Evolutionary conservation across 345 rosid species (phyloP).

Genomic region (Leavenworthia alabamica): DNA sequence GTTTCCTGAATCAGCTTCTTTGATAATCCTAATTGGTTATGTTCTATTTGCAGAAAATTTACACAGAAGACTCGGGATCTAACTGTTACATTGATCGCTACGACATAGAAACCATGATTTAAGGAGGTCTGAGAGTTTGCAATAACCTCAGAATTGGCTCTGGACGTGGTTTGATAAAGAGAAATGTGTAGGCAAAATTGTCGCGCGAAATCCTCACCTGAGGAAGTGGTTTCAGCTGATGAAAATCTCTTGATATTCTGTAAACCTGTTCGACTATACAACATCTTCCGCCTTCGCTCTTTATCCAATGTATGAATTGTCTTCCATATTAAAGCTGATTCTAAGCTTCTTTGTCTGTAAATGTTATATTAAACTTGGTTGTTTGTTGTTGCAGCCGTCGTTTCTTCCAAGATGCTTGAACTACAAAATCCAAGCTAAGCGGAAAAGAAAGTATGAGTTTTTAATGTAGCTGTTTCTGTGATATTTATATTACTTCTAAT

Average conservation of each 20-base stretch:
- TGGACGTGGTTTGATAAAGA: neutral
- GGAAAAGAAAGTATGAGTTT: conserved; percentile 46
- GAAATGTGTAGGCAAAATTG: conserved; percentile 69
- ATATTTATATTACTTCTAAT: neutral
- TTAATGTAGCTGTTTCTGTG: neutral
- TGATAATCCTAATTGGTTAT: neutral
- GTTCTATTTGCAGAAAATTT: neutral
- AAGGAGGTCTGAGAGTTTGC: neutral
- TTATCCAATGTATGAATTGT: conserved; percentile 40
- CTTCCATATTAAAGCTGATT: neutral
- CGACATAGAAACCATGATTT: neutral
- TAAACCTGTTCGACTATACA: conserved; percentile 84
- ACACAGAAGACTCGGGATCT: neutral
- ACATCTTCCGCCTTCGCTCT: conserved; percentile 61
- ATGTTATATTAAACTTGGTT: neutral
- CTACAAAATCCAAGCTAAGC: conserved; percentile 51
- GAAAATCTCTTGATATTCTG: conserved; percentile 65
- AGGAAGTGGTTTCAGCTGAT: conserved; percentile 57
- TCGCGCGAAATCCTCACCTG: conserved; percentile 48
- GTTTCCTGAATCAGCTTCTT: neutral
- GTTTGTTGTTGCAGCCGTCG: conserved; percentile 48
- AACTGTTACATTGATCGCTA: neutral
- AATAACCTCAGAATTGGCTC: neutral
- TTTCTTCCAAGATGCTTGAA: conserved; percentile 67
- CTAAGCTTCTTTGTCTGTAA: neutral